phyloP scores from a whole-genome alignment of 257 asterid species.

The Salvia splendens region DNA sequence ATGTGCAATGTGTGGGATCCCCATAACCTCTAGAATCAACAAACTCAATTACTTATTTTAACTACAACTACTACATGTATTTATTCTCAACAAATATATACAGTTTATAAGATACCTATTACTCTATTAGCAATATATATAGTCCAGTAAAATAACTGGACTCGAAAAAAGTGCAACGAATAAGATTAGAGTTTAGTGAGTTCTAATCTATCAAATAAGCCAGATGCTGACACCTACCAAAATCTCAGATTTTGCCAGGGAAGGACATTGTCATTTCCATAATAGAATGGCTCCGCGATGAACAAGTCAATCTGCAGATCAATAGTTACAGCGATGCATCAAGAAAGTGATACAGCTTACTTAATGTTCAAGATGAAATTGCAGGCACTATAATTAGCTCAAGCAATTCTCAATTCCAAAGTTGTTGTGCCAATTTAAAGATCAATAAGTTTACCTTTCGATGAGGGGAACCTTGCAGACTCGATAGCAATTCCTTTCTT shows the following conservation, averaged over 20 bases:
- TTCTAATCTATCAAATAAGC: conserved; percentile 7
- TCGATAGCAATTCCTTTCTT: conserved; percentile 46
- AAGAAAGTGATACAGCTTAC: conserved; percentile 4
- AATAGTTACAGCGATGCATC: conserved; percentile 16
- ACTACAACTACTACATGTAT: too few species aligned
- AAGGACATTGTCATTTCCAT: conserved; percentile 65
- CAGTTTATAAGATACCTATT: too few species aligned
- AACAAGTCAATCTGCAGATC: conserved; percentile 68
- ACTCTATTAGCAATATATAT: too few species aligned
- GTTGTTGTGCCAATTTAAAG: conserved; percentile 2
- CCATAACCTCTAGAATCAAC: too few species aligned
- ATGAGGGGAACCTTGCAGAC: conserved; percentile 48
- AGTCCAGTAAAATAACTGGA: neutral
- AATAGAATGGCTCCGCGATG: conserved; percentile 92
- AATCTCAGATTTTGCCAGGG: conserved; percentile 95
- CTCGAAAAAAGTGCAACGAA: neutral
- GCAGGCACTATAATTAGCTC: conserved; percentile 24
- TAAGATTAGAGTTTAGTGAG: neutral
- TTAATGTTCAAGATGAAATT: conserved; percentile 24
- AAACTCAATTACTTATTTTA: too few species aligned
- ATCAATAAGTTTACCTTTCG: conserved; percentile 52
- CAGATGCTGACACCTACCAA: conserved; percentile 53
- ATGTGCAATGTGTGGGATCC: too few species aligned
- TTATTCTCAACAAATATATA: too few species aligned
- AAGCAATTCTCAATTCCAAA: conserved; percentile 11